phyloP scores from a whole-genome alignment of 1,284 basidiomycete genomes.

The Puccinia novopanici region DNA sequence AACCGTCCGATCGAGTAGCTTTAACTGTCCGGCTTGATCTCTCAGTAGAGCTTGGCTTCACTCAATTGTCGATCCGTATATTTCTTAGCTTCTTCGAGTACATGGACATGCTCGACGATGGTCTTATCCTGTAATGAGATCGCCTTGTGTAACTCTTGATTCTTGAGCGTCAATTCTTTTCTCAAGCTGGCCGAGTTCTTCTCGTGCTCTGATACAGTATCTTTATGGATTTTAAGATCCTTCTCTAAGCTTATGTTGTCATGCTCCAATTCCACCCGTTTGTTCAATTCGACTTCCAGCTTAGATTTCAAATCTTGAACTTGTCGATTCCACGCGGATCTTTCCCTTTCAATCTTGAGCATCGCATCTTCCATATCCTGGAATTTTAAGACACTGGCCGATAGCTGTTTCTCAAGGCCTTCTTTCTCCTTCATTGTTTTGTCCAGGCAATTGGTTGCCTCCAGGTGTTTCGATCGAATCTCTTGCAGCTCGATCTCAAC shows the following conservation, averaged over 20 bases:
- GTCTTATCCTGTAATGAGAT: slow-evolving; percentile 86
- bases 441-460: slow-evolving; percentile 64
- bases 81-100: slow-evolving; percentile 92
- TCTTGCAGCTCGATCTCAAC: slow-evolving; percentile 75
- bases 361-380: slow-evolving; percentile 84
- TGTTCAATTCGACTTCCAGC: slow-evolving; percentile 56
- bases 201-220: slow-evolving; percentile 67
- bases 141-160: slow-evolving; percentile 54
- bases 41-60: slow-evolving; percentile 77
- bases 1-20: slow-evolving; percentile 79
- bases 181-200: slow-evolving; percentile 57
- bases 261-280: slow-evolving; percentile 53
- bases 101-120: slow-evolving; percentile 97
- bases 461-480: slow-evolving; percentile 71
- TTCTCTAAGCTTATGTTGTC: slow-evolving; percentile 29
- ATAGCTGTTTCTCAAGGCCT: slow-evolving; percentile 75
- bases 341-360: slow-evolving; percentile 78
- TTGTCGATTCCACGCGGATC: slow-evolving; percentile 72
- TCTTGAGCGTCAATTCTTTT: slow-evolving; percentile 53
- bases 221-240: slow-evolving; percentile 75
- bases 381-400: slow-evolving; percentile 72
- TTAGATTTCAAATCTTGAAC: slow-evolving; percentile 69
- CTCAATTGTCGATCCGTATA: slow-evolving; percentile 88
- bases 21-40: slow-evolving; percentile 73
- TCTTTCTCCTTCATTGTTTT: slow-evolving; percentile 58